Evolutionary conservation across 768 basidiomycete genomes (phyloP).

Genomic region (Boletus rubropictus): DNA sequence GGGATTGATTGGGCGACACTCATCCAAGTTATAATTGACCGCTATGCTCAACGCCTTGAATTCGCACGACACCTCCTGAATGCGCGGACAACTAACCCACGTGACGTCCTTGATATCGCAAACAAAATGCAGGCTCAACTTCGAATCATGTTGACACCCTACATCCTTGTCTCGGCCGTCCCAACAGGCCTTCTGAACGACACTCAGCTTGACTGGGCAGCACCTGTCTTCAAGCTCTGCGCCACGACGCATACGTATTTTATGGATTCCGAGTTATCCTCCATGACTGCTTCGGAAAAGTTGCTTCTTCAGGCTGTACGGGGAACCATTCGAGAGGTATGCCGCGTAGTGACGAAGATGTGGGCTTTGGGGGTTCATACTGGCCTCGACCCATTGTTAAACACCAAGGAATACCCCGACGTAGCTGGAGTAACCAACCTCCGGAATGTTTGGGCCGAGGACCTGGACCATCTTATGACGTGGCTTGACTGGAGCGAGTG

Average conservation of each 20-base stretch:
- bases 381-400: conserved; percentile 15
- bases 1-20: conserved; percentile 31
- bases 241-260: conserved; percentile 24
- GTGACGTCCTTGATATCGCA: conserved; percentile 1
- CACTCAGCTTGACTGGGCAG: conserved; percentile 22
- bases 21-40: conserved; percentile 26
- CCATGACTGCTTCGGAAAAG: conserved; percentile 27
- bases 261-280: neutral
- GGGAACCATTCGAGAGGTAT: conserved; percentile 40
- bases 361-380: conserved; percentile 38
- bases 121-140: conserved; percentile 19
- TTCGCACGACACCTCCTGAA: conserved; percentile 20
- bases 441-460: conserved; percentile 29
- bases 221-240: conserved; percentile 27
- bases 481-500: conserved; percentile 52
- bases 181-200: neutral
- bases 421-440: conserved; percentile 3
- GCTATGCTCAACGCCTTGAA: conserved; percentile 30
- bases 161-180: conserved; percentile 13
- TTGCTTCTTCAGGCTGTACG: conserved; percentile 24
- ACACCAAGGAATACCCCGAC: neutral
- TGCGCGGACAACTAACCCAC: neutral
- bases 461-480: conserved; percentile 33
- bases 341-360: conserved; percentile 39
- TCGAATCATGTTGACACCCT: conserved; percentile 25